Conservation (phyloP, 768 basidiomycete species). For the Mycena capillaripes region DNA sequence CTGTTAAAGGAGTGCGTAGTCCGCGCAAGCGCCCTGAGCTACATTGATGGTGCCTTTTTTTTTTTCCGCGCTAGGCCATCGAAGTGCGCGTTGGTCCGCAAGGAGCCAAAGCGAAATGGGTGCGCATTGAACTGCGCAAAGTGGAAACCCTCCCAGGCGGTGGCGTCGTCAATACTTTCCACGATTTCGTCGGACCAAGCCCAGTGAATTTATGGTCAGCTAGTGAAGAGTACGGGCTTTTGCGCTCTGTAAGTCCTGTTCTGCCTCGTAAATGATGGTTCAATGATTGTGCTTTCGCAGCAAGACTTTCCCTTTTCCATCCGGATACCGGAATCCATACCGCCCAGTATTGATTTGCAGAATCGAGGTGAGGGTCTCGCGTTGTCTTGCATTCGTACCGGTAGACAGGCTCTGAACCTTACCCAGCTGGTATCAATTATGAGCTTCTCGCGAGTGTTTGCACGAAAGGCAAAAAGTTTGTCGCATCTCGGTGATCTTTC, state of each 20-base stretch:
- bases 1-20: constrained; percentile 84
- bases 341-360: constrained; percentile 87
- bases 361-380: constrained; percentile 66
- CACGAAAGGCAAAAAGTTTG: constrained; percentile 87
- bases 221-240: constrained; percentile 76
- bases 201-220: constrained; percentile 89
- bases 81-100: constrained; percentile 84
- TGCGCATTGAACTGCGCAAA: constrained; percentile 92
- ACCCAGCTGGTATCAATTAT: constrained; percentile 85
- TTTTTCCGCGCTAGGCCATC: constrained; percentile 68
- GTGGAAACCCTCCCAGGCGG: constrained; percentile 87
- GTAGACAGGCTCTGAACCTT: background rate
- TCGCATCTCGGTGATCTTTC: constrained; percentile 4
- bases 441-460: constrained; percentile 92
- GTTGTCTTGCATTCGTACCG: background rate
- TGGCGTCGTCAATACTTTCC: constrained; percentile 77
- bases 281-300: constrained; percentile 51
- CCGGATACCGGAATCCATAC: constrained; percentile 92
- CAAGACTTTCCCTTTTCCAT: constrained; percentile 93
- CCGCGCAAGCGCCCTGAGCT: constrained; percentile 13
- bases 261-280: constrained; percentile 14
- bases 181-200: constrained; percentile 85
- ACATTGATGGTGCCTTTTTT: constrained; percentile 32
- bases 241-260: constrained; percentile 72
- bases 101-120: constrained; percentile 92